Percentiles rank a stretch among this genome's conserved stretches.
Conservation (phyloP, 2,329 filamentous ascomycete species). For the Claviceps monticola region DNA sequence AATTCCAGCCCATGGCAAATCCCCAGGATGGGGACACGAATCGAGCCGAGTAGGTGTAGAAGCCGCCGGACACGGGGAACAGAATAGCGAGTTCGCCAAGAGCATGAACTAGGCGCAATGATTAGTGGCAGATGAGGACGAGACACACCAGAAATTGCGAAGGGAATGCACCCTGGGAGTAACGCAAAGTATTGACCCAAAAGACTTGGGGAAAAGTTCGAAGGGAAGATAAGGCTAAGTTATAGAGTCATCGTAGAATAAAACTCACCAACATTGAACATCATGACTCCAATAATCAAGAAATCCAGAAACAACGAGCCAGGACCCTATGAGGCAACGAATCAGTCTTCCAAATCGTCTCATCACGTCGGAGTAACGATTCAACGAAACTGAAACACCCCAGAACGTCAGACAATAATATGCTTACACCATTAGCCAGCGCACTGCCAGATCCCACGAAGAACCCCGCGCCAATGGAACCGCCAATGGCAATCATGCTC, state of each 20-base stretch:
- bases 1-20: slow-evolving; percentile 38
- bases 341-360: background rate
- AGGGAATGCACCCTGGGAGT: no score
- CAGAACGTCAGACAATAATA: background rate
- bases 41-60: slow-evolving; percentile 44
- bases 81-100: slow-evolving; percentile 44
- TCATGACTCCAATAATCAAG: slow-evolving; percentile 43
- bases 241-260: no score
- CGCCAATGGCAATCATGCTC: slow-evolving; percentile 43
- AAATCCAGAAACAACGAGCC: slow-evolving; percentile 34
- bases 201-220: background rate
- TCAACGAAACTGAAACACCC: no score
- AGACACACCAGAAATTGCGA: background rate
- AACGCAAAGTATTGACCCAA: background rate
- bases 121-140: background rate
- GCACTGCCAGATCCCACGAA: slow-evolving; percentile 44
- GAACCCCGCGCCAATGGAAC: slow-evolving; percentile 44
- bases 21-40: slow-evolving; percentile 47
- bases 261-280: slow-evolving; percentile 37
- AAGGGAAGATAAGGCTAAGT: no score
- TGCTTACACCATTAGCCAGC: slow-evolving; percentile 29
- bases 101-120: slow-evolving; percentile 29
- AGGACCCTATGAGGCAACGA: slow-evolving; percentile 19
- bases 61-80: slow-evolving; percentile 46
- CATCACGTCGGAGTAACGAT: background rate